phyloP scores from a whole-genome alignment of 2,329 filamentous ascomycete species.

The Neonectria magnoliae region DNA sequence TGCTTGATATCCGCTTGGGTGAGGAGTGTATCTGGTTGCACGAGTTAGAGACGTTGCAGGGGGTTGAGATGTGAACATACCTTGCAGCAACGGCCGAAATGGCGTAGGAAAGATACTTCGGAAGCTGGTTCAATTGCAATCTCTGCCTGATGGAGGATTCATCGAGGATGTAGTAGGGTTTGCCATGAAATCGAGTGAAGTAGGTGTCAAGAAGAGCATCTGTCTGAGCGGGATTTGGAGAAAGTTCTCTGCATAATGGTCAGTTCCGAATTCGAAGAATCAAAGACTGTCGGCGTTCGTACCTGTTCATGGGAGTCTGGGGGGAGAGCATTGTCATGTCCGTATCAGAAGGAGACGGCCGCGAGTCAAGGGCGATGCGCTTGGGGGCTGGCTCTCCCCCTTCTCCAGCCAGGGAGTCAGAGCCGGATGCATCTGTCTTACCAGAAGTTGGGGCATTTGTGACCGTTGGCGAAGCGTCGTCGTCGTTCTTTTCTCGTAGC shows the following conservation, averaged over 20 bases:
- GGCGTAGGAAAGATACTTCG: constrained; percentile 62
- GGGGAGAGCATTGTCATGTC: constrained; percentile 38
- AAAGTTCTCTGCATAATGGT: constrained; percentile 53
- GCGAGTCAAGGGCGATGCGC: constrained; percentile 50
- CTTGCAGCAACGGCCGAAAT: constrained; percentile 71
- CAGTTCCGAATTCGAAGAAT: constrained; percentile 9
- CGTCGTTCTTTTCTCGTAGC: constrained; percentile 73
- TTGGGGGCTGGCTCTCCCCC: constrained; percentile 53
- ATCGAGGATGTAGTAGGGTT: constrained; percentile 84
- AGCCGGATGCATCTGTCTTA: constrained; percentile 41
- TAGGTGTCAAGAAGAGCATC: constrained; percentile 80
- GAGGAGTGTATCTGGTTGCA: constrained; percentile 68
- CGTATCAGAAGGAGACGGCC: constrained; percentile 41
- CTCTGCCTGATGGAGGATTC: constrained; percentile 79
- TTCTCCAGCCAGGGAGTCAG: constrained; percentile 33
- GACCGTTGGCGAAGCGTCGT: constrained; percentile 40
- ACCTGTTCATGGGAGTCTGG: constrained; percentile 41
- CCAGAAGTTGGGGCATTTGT: constrained; percentile 27
- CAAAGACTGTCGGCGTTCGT: background rate
- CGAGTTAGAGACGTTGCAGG: constrained; percentile 8
- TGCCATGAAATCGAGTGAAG: constrained; percentile 81
- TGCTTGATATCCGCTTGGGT: constrained; percentile 73
- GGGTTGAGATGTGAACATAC: constrained; percentile 49
- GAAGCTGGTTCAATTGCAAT: constrained; percentile 74
- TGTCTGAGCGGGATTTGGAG: constrained; percentile 60